Conservation (phyloP, 176 grass and related monocot species). For the Elaeis guineensis region DNA sequence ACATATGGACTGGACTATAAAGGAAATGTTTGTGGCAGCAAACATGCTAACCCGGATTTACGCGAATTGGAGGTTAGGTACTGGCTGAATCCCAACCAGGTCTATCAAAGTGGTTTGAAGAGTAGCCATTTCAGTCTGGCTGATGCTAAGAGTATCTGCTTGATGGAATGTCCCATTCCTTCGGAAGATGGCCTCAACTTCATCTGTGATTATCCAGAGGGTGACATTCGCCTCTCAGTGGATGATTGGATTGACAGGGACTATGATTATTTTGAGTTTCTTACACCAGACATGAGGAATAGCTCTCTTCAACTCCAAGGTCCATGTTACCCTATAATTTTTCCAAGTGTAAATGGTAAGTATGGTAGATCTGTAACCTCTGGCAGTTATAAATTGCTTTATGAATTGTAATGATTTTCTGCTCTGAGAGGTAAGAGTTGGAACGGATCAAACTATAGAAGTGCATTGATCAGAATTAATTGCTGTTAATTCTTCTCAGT, state of each 20-base stretch:
- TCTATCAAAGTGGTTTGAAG: conserved; percentile 86
- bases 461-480: no score
- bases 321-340: conserved; percentile 94
- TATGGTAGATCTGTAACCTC: background rate
- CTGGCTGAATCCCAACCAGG: conserved; percentile 91
- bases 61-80: conserved; percentile 77
- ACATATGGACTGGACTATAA: conserved; percentile 89
- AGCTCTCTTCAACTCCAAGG: conserved; percentile 91
- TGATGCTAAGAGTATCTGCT: conserved; percentile 82
- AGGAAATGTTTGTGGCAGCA: conserved; percentile 79
- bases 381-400: background rate
- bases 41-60: conserved; percentile 53
- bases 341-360: conserved; percentile 86
- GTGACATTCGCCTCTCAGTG: conserved; percentile 62
- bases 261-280: conserved; percentile 93
- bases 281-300: conserved; percentile 88
- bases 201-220: conserved; percentile 92
- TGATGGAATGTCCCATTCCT: conserved; percentile 90
- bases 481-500: no score
- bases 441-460: no score
- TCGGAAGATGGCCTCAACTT: conserved; percentile 67
- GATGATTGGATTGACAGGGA: conserved; percentile 99
- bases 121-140: conserved; percentile 53
- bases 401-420: no score
- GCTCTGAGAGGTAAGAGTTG: no score